phyloP scores from a whole-genome alignment of 2,329 filamentous ascomycete species.

The Aspergillus terreus region DNA sequence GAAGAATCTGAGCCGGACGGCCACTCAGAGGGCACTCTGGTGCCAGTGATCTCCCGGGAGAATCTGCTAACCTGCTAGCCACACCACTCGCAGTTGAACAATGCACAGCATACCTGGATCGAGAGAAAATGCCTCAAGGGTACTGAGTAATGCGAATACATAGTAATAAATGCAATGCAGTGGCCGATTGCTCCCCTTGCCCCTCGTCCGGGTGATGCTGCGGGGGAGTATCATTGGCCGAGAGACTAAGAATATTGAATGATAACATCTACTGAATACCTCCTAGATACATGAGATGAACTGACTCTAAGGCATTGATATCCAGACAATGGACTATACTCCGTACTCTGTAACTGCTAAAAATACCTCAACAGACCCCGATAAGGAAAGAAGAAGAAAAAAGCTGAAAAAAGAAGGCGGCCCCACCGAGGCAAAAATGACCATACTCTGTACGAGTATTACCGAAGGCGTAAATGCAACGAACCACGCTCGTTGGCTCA shows the following conservation, averaged over 20 bases:
- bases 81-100: background rate
- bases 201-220: too few relatives aligned
- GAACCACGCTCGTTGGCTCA: slow-evolving; percentile 15
- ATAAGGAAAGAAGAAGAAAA: background rate
- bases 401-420: slow-evolving; percentile 7
- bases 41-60: too few relatives aligned
- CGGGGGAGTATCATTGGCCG: too few relatives aligned
- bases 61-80: too few relatives aligned
- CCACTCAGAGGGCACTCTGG: background rate
- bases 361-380: background rate
- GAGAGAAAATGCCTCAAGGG: background rate
- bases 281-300: too few relatives aligned
- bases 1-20: background rate
- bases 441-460: too few relatives aligned
- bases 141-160: background rate
- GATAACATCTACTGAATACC: too few relatives aligned
- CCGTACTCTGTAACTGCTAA: background rate
- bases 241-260: too few relatives aligned
- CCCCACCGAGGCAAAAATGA: slow-evolving; percentile 1
- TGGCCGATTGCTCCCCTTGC: background rate
- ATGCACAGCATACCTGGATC: background rate
- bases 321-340: background rate
- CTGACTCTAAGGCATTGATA: background rate
- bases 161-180: background rate
- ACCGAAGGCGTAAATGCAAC: slow-evolving; percentile 16